These are phyloP conservation scores for Penicillium verrucosum DNA, from an alignment of 2,329 filamentous ascomycete genomes.

Conservation along the genomic window DNA sequence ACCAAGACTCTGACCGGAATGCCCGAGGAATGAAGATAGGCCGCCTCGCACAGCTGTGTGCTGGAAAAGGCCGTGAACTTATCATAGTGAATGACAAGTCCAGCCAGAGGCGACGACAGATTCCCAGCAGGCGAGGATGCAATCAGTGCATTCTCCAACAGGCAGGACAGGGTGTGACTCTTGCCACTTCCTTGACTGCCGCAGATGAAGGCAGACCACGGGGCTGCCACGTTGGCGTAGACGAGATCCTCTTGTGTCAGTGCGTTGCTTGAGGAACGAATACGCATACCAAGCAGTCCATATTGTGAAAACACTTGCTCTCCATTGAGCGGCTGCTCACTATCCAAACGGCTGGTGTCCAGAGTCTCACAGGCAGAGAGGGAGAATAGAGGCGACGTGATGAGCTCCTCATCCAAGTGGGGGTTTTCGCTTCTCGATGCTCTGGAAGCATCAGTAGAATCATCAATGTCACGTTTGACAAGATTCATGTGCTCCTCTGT, in stretches of 20 bases:
- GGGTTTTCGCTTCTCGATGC: too few species aligned
- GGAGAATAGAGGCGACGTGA: slow-evolving; percentile 3
- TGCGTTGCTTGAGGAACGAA: neutral
- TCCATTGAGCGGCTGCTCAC: neutral
- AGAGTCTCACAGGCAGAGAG: neutral
- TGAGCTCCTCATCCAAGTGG: neutral
- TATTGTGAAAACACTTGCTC: neutral
- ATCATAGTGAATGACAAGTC: slow-evolving; percentile 57
- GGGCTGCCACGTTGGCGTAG: slow-evolving; percentile 51
- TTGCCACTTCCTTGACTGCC: slow-evolving; percentile 63
- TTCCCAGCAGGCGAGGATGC: slow-evolving; percentile 37
- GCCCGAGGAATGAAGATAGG: slow-evolving; percentile 49
- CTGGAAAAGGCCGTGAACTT: slow-evolving; percentile 40
- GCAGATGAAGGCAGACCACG: slow-evolving; percentile 61
- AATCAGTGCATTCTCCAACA: slow-evolving; percentile 49
- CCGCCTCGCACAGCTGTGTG: slow-evolving; percentile 53
- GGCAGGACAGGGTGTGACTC: slow-evolving; percentile 57
- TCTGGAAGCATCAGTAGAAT: neutral
- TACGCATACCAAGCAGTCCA: neutral
- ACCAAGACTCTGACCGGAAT: slow-evolving; percentile 53
- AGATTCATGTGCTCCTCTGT: neutral
- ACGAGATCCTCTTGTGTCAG: neutral
- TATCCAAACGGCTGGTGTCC: neutral
- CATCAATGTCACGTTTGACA: neutral
- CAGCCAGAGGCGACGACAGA: slow-evolving; percentile 50